phyloP scores from a whole-genome alignment of 331 rosid species.

The Stylosanthes scabra region DNA sequence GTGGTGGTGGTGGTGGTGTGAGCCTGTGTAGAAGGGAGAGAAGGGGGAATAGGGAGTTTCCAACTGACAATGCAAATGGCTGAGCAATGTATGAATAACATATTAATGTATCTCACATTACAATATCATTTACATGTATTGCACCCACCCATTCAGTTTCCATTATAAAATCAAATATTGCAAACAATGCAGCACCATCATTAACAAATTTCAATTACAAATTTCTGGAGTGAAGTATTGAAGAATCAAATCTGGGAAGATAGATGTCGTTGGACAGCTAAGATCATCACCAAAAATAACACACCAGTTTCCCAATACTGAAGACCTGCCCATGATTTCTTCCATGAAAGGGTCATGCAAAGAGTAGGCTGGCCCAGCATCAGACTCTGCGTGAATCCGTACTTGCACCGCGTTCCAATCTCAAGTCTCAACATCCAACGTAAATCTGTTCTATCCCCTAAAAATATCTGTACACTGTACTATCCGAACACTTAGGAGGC shows the following conservation, averaged over 20 bases:
- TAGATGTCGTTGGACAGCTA: slow-evolving; percentile 38
- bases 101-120: no score
- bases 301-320: slow-evolving; percentile 24
- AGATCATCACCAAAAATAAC: slow-evolving; percentile 26
- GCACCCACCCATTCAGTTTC: no score
- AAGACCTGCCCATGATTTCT: slow-evolving; percentile 19
- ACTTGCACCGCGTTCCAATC: slow-evolving; percentile 36
- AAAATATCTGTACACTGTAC: slow-evolving; percentile 53
- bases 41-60: no score
- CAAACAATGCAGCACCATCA: slow-evolving; percentile 50
- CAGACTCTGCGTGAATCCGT: slow-evolving; percentile 30
- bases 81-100: no score
- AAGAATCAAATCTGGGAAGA: slow-evolving; percentile 49
- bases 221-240: slow-evolving; percentile 31
- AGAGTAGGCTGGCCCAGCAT: slow-evolving; percentile 37
- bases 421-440: slow-evolving; percentile 30
- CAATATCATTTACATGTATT: no score
- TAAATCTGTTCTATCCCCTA: slow-evolving; percentile 31
- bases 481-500: slow-evolving; percentile 42
- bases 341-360: slow-evolving; percentile 32
- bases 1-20: no score
- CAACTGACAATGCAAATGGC: no score
- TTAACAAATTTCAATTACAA: slow-evolving; percentile 46
- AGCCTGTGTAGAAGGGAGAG: no score
- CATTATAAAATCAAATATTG: neutral